phyloP scores from a whole-genome alignment of 2,329 filamentous ascomycete genomes.

The Lachnellula hyalina region DNA sequence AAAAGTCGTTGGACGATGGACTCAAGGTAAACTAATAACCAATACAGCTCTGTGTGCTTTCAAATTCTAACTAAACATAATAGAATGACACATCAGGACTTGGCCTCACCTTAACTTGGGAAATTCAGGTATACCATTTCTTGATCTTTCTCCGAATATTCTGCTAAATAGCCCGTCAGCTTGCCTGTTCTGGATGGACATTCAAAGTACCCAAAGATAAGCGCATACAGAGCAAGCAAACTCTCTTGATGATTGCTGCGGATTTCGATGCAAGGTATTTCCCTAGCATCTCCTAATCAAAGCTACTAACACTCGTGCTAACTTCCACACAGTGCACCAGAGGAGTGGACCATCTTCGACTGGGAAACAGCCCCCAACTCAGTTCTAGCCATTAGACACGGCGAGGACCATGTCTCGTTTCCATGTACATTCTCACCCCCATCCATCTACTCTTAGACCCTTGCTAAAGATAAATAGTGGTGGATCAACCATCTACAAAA shows the following conservation, averaged over 20 bases:
- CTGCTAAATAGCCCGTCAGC: background rate
- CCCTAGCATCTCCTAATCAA: background rate
- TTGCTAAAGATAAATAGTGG: background rate
- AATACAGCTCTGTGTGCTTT: background rate
- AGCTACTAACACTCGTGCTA: background rate
- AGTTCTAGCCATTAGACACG: slow-evolving; percentile 10
- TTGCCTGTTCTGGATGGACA: slow-evolving; percentile 9
- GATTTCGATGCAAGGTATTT: slow-evolving; percentile 1
- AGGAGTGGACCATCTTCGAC: slow-evolving; percentile 5
- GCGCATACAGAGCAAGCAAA: background rate
- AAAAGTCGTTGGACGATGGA: slow-evolving; percentile 1
- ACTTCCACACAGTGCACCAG: background rate
- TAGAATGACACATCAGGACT: background rate
- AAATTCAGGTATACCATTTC: background rate
- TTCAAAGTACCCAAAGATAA: background rate
- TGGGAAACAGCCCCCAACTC: slow-evolving; percentile 6
- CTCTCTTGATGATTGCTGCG: slow-evolving; percentile 3
- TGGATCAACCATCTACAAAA: slow-evolving; percentile 6
- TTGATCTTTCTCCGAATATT: background rate
- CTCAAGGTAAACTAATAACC: background rate
- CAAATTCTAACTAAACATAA: background rate
- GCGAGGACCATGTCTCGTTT: slow-evolving; percentile 14
- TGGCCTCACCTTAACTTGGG: background rate
- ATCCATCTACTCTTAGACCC: background rate
- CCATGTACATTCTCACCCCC: background rate